A percentile compares a stretch with the other conserved stretches of the same genome.
Evolutionary conservation across 148 eudicot genomes (phyloP).

Genomic region (Camellia japonica): DNA sequence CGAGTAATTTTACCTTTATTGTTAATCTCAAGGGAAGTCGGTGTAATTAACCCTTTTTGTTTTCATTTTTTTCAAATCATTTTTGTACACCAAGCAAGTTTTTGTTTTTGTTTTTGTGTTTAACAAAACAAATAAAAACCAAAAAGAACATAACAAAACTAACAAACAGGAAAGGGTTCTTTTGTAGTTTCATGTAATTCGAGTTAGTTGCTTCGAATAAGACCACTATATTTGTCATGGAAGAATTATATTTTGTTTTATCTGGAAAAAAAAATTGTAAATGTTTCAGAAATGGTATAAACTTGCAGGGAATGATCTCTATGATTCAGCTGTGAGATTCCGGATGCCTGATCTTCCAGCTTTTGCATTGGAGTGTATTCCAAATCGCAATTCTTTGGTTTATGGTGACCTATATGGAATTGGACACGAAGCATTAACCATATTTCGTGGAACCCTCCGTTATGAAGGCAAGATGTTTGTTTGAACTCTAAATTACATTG

Average conservation of each 20-base stretch:
- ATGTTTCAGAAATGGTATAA: not conserved
- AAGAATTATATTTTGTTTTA: not conserved
- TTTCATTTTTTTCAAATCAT: too few relatives aligned
- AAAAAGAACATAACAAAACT: too few relatives aligned
- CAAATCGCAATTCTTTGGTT: conserved; percentile 87
- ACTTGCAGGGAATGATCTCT: conserved; percentile 77
- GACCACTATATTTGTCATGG: not conserved
- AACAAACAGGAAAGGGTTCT: not conserved
- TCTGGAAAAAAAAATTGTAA: not conserved
- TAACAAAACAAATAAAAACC: too few relatives aligned
- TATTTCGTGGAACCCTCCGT: conserved; percentile 93
- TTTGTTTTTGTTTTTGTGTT: too few relatives aligned
- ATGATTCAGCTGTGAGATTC: conserved; percentile 72
- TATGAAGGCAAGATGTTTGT: conserved; percentile 65
- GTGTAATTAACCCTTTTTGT: too few relatives aligned
- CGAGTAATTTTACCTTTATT: too few relatives aligned
- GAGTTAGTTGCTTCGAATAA: not conserved
- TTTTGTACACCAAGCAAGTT: too few relatives aligned
- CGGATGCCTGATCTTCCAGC: conserved; percentile 89
- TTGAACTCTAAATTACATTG: conserved; percentile 4
- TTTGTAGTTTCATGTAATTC: not conserved
- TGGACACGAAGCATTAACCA: conserved; percentile 71
- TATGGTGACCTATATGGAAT: conserved; percentile 87
- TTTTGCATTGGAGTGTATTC: conserved; percentile 89
- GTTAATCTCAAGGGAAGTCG: too few relatives aligned